Evolutionary conservation across 2,329 filamentous ascomycete species (phyloP), one percentile per base, ranked within the genome.

Genomic region (Epichloe brachyelytri): DNA sequence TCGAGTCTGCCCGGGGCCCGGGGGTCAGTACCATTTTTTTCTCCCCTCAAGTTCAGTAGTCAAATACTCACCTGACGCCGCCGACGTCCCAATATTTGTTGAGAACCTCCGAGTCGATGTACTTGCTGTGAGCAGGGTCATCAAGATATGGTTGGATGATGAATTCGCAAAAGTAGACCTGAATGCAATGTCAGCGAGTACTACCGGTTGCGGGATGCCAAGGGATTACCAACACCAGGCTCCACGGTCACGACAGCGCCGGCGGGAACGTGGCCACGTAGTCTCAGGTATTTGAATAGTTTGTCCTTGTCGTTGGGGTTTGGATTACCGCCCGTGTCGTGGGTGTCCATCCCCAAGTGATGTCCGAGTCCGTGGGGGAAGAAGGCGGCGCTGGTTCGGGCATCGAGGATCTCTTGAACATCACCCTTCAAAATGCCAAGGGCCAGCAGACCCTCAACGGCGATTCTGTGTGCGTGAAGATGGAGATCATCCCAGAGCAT

Each of bases 211-310:
- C 43, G 48, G 7, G 34, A n/a, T 7, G 20, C 3, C 14, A 8
- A 12, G 2, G 34, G 39, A 26, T 2, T 19, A 73, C 80, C 68
- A 73, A 87, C 80, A 46, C 93, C 93, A 12, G 93, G 93, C 72
- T 98, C 93, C 39, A 97, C 91, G 0, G 93, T 98, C 49, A 98
- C 83, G 22, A 98, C 88, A 47, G 84, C 84, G 7, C 86, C 85
- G 0, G 82, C 83, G 0, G 88, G 88, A 46, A 96, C 67, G 20
- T 70, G 76, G 12, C 86, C 84, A 49, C 93, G 75, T 39, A 95
- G 83, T 43, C 93, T 77, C 54, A 98, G 71, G 63, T 96, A 97
- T 49, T 81, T 77, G 70, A 96, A 97, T 76, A 96, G 80, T 37
- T 79, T 73, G 64, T 98, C 90, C 53, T 77, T 72, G 63, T 98